phyloP scores from a whole-genome alignment of 78 protist genomes.

The Dictyostelium brefeldianum region DNA sequence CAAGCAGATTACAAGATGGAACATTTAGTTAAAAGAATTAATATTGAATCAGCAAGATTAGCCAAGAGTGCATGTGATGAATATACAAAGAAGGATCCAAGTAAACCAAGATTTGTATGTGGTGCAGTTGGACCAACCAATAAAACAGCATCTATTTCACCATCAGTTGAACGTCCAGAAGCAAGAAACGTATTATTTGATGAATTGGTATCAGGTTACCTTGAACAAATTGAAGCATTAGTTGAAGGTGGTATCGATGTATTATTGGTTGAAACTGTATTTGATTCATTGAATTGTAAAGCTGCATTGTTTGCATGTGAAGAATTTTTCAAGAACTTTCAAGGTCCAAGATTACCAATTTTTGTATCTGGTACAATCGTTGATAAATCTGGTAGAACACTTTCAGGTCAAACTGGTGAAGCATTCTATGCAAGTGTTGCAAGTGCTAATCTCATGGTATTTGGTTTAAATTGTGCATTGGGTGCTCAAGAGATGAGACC shows the following conservation, averaged over 20 bases:
- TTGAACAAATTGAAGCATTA: constrained; percentile 93
- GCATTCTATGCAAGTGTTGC: constrained; percentile 93
- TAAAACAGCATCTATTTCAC: constrained; percentile 96
- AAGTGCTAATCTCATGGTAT: constrained; percentile 81
- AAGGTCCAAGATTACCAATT: constrained; percentile 62
- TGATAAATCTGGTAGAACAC: constrained; percentile 96
- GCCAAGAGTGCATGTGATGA: constrained; percentile 78
- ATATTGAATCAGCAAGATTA: constrained; percentile 87
- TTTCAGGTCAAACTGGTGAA: constrained; percentile 98
- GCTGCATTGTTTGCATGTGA: constrained; percentile 93
- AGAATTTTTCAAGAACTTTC: constrained; percentile 84
- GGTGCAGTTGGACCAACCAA: constrained; percentile 99
- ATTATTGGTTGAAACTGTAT: constrained; percentile 98
- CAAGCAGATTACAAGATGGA: constrained; percentile 97
- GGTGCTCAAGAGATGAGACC: constrained; percentile 97
- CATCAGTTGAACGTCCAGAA: constrained; percentile 96
- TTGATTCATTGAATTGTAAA: constrained; percentile 99
- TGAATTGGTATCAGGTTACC: constrained; percentile 95
- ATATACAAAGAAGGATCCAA: constrained; percentile 66
- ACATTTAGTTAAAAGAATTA: constrained; percentile 83
- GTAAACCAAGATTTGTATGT: constrained; percentile 93
- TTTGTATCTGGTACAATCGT: constrained; percentile 97
- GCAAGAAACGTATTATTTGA: constrained; percentile 93
- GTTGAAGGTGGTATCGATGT: constrained; percentile 98
- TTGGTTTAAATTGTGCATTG: constrained; percentile 99